These are phyloP conservation scores for Diutina scorzettiae DNA, from an alignment of 1,139 yeast genomes.

Conservation along the genomic window DNA sequence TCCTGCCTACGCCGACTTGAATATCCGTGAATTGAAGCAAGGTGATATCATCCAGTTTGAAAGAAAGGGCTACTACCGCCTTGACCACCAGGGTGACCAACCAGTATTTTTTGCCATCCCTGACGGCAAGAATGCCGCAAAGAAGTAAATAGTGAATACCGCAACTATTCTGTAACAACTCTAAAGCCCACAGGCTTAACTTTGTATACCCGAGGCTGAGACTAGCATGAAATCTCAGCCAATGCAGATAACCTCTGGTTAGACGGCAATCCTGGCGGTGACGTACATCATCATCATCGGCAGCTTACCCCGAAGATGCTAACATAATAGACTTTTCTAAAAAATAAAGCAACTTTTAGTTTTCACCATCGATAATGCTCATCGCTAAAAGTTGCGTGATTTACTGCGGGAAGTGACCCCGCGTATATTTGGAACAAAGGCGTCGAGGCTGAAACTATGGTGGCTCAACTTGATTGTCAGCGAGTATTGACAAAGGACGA, in stretches of 20 bases:
- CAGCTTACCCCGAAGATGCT: too few species aligned
- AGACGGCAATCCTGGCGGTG: neutral
- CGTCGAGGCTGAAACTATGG: too few species aligned
- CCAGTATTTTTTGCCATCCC: constrained; percentile 89
- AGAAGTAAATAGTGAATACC: neutral
- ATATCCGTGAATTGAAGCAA: constrained; percentile 60
- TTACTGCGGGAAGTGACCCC: too few species aligned
- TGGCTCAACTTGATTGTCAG: too few species aligned
- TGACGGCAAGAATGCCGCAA: constrained; percentile 57
- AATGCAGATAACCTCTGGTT: neutral
- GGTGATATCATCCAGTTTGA: constrained; percentile 92
- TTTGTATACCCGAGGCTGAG: neutral
- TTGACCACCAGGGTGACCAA: constrained; percentile 58
- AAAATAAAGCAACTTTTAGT: too few species aligned
- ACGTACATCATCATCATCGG: too few species aligned
- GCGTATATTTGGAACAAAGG: too few species aligned
- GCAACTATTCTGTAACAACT: neutral
- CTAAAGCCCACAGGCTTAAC: too few species aligned
- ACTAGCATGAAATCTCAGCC: neutral
- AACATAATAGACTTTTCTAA: too few species aligned
- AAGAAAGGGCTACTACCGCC: constrained; percentile 91
- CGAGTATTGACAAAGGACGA: too few species aligned
- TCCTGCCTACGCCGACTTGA: constrained; percentile 69
- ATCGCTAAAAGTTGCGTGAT: too few species aligned
- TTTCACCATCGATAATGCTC: too few species aligned